Base-by-base conservation (phyloP, 495 filamentous ascomycete species). In the Aspergillus sclerotioniger region DNA sequence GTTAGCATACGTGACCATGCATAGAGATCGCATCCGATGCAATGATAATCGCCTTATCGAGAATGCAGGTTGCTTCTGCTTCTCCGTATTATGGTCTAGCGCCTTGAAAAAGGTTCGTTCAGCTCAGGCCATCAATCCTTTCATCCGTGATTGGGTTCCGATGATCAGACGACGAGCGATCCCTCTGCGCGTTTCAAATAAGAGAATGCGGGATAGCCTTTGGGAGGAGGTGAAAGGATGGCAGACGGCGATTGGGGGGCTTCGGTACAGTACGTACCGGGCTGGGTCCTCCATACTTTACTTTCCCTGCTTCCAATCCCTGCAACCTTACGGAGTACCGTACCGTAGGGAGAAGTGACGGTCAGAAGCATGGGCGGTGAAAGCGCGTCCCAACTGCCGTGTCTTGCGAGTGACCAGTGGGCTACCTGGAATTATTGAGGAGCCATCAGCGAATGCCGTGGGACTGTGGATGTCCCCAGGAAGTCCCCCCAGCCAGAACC, bases 341-440 rank as follows among this genome's bases (percentile, higher is more conserved):
- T 25, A 25, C 5, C 5, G 25, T 25, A 25, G 25, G 25, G 25
- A 5, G 25, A 25, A 25, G 25, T 25, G 25, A 25, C 25, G 25
- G 25, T n/a, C 37, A 41, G 49, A 28, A 13, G 49, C 28, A 32
- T 33, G 29, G 49, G 49, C 49, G 49, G 49, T 51, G 49, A 33
- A 33, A 33, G 28, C 49, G 25, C 17, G 21, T 29, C 13, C 28
- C 21, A 48, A 7, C 19, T 48, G 16, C 19, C 28, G 46, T 48
- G 6, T 32, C 50, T 19, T 15, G 51, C 7, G 5, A 39, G 51
- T 37, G 41, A 19, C 51, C 21, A 21, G 37, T 43, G 33, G 19
- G 51, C 31, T 7, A 1, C 15, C 0, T 25, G 49, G 3, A 6
- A 33, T 31, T 19, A 29, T 33, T 13, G 49, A 16, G 28, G 49